Evolutionary conservation across 305 asterid species (phyloP).

Genomic region (Rubia peregrina): DNA sequence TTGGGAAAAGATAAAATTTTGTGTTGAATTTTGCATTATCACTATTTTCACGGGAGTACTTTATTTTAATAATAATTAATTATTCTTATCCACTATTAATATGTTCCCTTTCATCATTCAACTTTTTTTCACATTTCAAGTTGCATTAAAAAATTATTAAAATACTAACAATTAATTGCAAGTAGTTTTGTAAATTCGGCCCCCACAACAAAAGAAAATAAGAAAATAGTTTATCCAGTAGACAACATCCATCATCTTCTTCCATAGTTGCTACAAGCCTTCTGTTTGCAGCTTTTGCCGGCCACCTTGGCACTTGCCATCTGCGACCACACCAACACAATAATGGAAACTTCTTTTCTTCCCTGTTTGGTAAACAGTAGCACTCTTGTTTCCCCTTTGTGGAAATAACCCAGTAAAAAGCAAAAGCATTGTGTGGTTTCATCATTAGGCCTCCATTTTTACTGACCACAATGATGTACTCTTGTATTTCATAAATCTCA

Average conservation of each 20-base stretch:
- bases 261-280: slow-evolving; percentile 32
- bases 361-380: slow-evolving; percentile 16
- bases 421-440: background rate
- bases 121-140: too few relatives aligned
- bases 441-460: slow-evolving; percentile 1
- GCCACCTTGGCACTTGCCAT: slow-evolving; percentile 34
- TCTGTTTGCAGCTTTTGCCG: slow-evolving; percentile 74
- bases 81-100: too few relatives aligned
- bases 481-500: too few relatives aligned
- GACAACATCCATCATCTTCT: slow-evolving; percentile 19
- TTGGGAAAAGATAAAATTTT: too few relatives aligned
- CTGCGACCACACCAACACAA: slow-evolving; percentile 34
- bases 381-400: slow-evolving; percentile 11
- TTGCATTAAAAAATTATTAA: too few relatives aligned
- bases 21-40: too few relatives aligned
- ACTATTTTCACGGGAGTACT: too few relatives aligned
- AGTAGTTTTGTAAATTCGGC: background rate
- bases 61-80: too few relatives aligned
- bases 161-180: background rate
- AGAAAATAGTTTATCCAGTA: background rate
- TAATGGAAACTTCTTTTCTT: slow-evolving; percentile 25
- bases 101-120: too few relatives aligned
- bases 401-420: background rate
- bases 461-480: background rate
- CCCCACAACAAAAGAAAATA: background rate